Base-by-base conservation (phyloP, 257 asterid species). In the Leonotis leonurus region DNA sequence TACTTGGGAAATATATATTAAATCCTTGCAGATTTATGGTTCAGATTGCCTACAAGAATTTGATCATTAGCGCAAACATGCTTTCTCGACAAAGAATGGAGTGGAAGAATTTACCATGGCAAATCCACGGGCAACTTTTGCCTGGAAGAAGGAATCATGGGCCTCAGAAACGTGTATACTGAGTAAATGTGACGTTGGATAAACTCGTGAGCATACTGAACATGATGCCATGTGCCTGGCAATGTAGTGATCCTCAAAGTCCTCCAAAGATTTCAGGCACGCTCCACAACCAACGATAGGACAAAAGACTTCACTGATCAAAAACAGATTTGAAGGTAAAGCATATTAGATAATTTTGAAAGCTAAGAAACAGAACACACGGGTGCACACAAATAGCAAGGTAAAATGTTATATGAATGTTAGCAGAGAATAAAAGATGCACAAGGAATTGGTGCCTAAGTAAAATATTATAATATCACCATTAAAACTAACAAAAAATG, bases 101-200 rank as follows among this genome's bases (percentile, higher is more conserved):
- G 35, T 21, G 56, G 24, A 45, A 60, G 62, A 64, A 37, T 26
- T 70, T 81, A 92, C 98, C 98, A 89, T 84, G 36, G 88, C 72
- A 73, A 35, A 83, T 30, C 98, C 98, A 65, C 97, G 90, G 25
- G 90, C 85, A 71, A 80, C 97, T 78, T 92, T 92, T 66, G 97
- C 97, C 74, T 92, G 86, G 52, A 92, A 92, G 83, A 88, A 92
- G 49, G 97, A 92, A 85, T 89, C 97, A 60, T 89, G 97, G 61
- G 79, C 88, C 80, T 88, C 97, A 26, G 98, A 89, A n/a, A 92
- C 80, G 62, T 92, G 98, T 66, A 92, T 81, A 68, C 95, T 84
- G 68, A 92, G 95, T 71, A 92, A 77, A 35, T 82, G 95, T 27
- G 97, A 78, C 0, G 98, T 92, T 14, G 98, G 98, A 71, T 81